A percentile compares a stretch with the other conserved stretches of the same genome.
phyloP scores from a whole-genome alignment of 192 early-diverging fungal species.

The Coemansia sp. region DNA sequence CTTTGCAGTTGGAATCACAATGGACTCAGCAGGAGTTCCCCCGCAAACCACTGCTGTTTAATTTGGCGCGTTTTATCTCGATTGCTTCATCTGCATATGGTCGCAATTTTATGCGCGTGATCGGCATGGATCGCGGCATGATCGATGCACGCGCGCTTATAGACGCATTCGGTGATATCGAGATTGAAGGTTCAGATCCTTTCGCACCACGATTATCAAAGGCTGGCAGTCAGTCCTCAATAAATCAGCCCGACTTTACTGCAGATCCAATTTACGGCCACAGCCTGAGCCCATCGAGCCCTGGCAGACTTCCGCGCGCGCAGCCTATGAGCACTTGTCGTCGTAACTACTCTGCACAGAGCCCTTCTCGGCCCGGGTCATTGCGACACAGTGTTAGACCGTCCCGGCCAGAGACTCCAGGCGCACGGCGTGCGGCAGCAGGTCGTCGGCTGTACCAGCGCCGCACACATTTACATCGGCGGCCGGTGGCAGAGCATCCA shows the following conservation, averaged over 20 bases:
- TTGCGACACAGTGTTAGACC: constrained; percentile 22
- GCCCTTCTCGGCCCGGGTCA: constrained; percentile 28
- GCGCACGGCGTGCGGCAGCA: constrained; percentile 6
- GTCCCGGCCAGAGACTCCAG: constrained; percentile 20
- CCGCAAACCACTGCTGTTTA: constrained; percentile 59
- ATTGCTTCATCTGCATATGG: constrained; percentile 72
- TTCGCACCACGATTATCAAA: constrained; percentile 7
- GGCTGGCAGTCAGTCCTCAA: constrained; percentile 25
- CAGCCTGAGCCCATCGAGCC: constrained; percentile 5
- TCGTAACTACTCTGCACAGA: constrained; percentile 20
- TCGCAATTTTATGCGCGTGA: constrained; percentile 69
- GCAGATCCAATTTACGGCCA: background rate
- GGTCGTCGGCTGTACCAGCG: constrained; percentile 16
- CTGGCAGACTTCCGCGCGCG: constrained; percentile 25
- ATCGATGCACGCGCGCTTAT: constrained; percentile 50
- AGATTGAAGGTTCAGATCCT: constrained; percentile 7
- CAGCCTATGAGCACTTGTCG: constrained; percentile 50
- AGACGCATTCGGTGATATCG: constrained; percentile 44
- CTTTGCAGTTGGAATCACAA: background rate
- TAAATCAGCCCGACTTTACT: constrained; percentile 12
- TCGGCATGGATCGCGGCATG: constrained; percentile 56
- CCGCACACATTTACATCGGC: constrained; percentile 25
- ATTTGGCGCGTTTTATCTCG: constrained; percentile 68
- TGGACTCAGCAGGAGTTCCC: constrained; percentile 45
- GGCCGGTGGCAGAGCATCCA: constrained; percentile 47